Evolutionary conservation across 805 yeast genomes (phyloP).

Genomic region (Starmerella khaoyaiensis): DNA sequence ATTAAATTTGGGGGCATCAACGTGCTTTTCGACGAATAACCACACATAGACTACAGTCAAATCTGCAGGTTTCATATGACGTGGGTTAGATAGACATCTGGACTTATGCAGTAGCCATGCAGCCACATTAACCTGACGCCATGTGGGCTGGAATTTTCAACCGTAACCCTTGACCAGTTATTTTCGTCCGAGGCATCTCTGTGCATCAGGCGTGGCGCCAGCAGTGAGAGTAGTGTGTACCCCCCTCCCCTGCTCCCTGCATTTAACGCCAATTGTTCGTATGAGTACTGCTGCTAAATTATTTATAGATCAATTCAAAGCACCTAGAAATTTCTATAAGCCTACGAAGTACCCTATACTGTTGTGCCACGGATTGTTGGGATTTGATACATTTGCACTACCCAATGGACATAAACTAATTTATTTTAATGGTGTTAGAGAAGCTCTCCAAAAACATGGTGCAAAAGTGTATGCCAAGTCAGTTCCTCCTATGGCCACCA

Average conservation of each 20-base stretch:
- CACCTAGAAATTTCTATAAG: slow-evolving; percentile 11
- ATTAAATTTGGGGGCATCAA: no score
- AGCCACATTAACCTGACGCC: no score
- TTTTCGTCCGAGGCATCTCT: neutral
- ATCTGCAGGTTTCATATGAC: no score
- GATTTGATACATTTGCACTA: slow-evolving; percentile 49
- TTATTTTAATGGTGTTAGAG: slow-evolving; percentile 74
- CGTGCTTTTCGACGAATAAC: no score
- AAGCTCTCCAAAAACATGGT: slow-evolving; percentile 47
- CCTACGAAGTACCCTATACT: slow-evolving; percentile 45
- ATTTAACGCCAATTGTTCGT: no score
- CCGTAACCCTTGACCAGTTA: no score
- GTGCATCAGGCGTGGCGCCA: neutral
- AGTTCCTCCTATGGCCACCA: slow-evolving; percentile 74
- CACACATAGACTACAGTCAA: no score
- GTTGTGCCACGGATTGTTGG: slow-evolving; percentile 76
- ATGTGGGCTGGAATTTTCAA: no score
- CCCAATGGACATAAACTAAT: slow-evolving; percentile 36
- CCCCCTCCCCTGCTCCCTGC: no score
- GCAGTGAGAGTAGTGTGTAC: no score
- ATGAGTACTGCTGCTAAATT: slow-evolving; percentile 13
- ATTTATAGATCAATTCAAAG: slow-evolving; percentile 17
- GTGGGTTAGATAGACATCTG: no score
- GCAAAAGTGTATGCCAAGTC: slow-evolving; percentile 55
- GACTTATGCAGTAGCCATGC: no score